A percentile compares a stretch with the other conserved stretches of the same genome.
Evolutionary conservation across 805 yeast genomes (phyloP).

Genomic region (Alloascoidea hylecoeti): DNA sequence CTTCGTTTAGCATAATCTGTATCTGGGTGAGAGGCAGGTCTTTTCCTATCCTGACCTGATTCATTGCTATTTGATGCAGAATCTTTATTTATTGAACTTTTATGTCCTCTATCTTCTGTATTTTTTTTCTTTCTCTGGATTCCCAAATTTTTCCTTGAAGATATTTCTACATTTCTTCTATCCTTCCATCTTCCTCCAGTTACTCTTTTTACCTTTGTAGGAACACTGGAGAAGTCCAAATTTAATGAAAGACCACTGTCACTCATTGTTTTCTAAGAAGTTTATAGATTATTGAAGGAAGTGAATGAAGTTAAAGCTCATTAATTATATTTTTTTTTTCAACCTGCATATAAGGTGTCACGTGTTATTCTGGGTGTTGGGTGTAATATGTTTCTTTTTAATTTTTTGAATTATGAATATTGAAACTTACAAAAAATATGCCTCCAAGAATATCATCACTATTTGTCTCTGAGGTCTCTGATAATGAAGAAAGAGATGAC

Average conservation of each 20-base stretch:
- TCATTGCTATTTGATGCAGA: neutral
- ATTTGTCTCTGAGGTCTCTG: constrained; percentile 15
- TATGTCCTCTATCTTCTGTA: constrained; percentile 3
- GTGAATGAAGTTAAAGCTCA: neutral
- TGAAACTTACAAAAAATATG: neutral
- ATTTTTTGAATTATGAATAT: too few species aligned
- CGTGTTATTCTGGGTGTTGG: too few species aligned
- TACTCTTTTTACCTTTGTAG: constrained; percentile 11
- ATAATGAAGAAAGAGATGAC: constrained; percentile 20
- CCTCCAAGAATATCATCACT: neutral
- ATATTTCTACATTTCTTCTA: too few species aligned
- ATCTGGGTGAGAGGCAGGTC: constrained; percentile 1
- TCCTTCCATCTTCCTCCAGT: constrained; percentile 79
- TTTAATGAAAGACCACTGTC: constrained; percentile 73
- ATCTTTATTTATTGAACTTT: constrained; percentile 3
- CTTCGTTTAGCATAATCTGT: too few species aligned
- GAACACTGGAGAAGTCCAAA: constrained; percentile 23
- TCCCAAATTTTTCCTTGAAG: too few species aligned
- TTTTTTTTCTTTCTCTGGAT: constrained; percentile 2
- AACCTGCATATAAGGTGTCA: too few species aligned
- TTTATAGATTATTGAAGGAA: too few species aligned
- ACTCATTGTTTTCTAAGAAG: constrained; percentile 1
- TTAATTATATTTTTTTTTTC: too few species aligned
- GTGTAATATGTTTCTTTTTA: too few species aligned
- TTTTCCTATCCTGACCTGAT: neutral